These are phyloP conservation scores for Clonostachys solani DNA, from an alignment of 2,329 filamentous ascomycete species.

Conservation along the genomic window DNA sequence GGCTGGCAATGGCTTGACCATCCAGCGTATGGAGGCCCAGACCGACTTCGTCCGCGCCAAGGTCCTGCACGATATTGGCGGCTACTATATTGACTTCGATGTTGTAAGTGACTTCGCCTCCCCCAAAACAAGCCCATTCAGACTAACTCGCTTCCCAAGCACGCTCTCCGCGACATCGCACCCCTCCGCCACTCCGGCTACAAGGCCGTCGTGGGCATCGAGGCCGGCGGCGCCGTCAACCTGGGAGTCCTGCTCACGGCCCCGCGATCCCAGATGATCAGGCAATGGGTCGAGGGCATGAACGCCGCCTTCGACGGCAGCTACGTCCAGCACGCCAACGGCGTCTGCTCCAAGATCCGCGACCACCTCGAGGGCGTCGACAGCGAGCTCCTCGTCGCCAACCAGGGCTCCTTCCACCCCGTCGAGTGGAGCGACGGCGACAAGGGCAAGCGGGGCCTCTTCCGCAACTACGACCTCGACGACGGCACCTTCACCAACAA, in stretches of 20 bases:
- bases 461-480: constrained; percentile 1
- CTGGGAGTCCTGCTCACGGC: constrained; percentile 14
- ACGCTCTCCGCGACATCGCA: constrained; percentile 7
- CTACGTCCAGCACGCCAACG: constrained; percentile 19
- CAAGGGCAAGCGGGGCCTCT: constrained; percentile 1
- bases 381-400: constrained; percentile 15
- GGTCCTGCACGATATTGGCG: constrained; percentile 10
- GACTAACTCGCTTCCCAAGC: neutral
- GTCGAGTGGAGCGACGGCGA: constrained; percentile 9
- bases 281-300: constrained; percentile 13
- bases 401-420: constrained; percentile 13
- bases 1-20: constrained; percentile 7
- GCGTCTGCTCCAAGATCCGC: constrained; percentile 14
- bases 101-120: constrained; percentile 1
- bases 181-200: constrained; percentile 7
- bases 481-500: constrained; percentile 7
- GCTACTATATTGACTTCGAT: constrained; percentile 13
- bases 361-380: constrained; percentile 31
- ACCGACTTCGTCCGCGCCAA: constrained; percentile 13
- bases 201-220: constrained; percentile 9
- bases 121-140: no score
- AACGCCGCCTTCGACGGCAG: constrained; percentile 16
- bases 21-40: constrained; percentile 8
- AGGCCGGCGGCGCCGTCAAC: constrained; percentile 9
- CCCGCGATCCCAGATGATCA: constrained; percentile 8